These are phyloP conservation scores for Apophysomyces elegans DNA, from an alignment of 371 early-diverging fungal species.

Conservation along the genomic window DNA sequence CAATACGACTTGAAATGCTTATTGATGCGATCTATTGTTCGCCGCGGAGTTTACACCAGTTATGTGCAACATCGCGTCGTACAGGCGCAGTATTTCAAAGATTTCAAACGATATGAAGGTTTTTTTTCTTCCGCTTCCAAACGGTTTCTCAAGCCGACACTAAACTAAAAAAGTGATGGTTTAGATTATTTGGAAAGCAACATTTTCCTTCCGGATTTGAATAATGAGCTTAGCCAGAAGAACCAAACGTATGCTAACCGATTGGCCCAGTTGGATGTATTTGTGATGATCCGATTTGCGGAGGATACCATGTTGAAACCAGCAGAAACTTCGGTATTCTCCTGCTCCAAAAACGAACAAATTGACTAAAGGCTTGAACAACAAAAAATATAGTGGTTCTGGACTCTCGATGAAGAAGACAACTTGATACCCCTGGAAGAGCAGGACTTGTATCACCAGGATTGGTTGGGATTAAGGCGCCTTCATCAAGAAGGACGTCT, in stretches of 20 bases:
- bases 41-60: slow-evolving; percentile 76
- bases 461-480: slow-evolving; percentile 72
- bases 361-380: slow-evolving; percentile 5
- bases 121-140: background rate
- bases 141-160: background rate
- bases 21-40: slow-evolving; percentile 69
- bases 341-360: slow-evolving; percentile 11
- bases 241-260: slow-evolving; percentile 63
- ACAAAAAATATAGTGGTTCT: slow-evolving; percentile 73
- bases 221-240: slow-evolving; percentile 69
- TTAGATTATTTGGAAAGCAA: slow-evolving; percentile 72
- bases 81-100: slow-evolving; percentile 93
- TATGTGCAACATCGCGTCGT: slow-evolving; percentile 83
- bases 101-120: slow-evolving; percentile 60
- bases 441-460: slow-evolving; percentile 65
- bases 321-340: slow-evolving; percentile 65
- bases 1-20: slow-evolving; percentile 57
- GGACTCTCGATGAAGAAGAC: slow-evolving; percentile 60
- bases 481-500: slow-evolving; percentile 62
- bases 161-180: slow-evolving; percentile 9
- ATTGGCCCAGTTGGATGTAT: slow-evolving; percentile 62
- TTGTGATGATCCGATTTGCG: slow-evolving; percentile 81
- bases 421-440: slow-evolving; percentile 57
- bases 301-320: slow-evolving; percentile 85
- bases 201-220: slow-evolving; percentile 86